Percentiles rank a stretch among this genome's conserved stretches.
Conservation (phyloP, 2,329 filamentous ascomycete species). For the Talaromyces sp. region DNA sequence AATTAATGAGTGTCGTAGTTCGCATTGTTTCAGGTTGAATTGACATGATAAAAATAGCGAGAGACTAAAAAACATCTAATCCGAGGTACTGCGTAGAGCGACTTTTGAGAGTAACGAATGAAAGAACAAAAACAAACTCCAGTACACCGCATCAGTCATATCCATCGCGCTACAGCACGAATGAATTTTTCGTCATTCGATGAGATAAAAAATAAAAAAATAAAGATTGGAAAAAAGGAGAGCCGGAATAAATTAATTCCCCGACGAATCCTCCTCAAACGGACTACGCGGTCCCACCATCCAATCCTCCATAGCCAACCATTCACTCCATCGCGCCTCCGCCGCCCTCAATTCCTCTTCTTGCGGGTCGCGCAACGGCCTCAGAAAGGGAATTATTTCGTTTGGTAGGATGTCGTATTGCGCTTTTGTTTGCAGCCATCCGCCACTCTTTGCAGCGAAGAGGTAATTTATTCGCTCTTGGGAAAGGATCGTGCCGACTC, state of each 20-base stretch:
- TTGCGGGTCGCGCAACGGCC: conserved; percentile 69
- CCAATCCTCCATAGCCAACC: conserved; percentile 97
- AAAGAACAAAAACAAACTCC: conserved; percentile 2
- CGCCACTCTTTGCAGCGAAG: conserved; percentile 88
- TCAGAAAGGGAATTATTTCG: conserved; percentile 81
- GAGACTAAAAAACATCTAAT: neutral
- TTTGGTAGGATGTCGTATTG: conserved; percentile 83
- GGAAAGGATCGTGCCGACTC: conserved; percentile 77
- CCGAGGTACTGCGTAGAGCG: neutral
- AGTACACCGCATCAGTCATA: conserved; percentile 3
- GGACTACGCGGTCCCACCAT: conserved; percentile 73
- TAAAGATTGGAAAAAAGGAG: neutral
- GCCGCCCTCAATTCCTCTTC: conserved; percentile 77
- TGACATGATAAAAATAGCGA: neutral
- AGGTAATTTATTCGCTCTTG: conserved; percentile 89
- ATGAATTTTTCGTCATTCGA: conserved; percentile 1
- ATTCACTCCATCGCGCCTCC: conserved; percentile 85
- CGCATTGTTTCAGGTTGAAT: neutral
- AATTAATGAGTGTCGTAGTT: neutral
- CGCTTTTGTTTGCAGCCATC: conserved; percentile 82
- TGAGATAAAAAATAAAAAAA: neutral
- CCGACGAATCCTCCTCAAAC: conserved; percentile 20
- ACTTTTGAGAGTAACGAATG: neutral
- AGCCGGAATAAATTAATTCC: neutral
- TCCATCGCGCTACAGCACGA: neutral